Evolutionary conservation across 2,329 filamentous ascomycete species (phyloP).

Genomic region (Tolypocladium ophioglossoides): DNA sequence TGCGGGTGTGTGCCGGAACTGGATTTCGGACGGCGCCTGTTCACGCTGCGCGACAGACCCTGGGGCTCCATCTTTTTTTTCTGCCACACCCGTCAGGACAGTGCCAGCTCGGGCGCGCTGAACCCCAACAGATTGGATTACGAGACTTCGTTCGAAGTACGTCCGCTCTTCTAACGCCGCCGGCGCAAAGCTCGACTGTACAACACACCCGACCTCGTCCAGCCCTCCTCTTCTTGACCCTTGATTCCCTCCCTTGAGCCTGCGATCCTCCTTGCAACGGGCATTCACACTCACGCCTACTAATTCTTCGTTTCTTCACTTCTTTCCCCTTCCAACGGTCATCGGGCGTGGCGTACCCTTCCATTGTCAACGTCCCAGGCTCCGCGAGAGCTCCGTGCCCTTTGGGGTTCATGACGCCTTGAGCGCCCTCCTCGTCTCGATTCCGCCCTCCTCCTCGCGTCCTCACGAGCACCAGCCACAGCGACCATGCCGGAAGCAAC

Average conservation of each 20-base stretch:
- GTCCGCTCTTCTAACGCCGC: too few species aligned
- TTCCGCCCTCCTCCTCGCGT: not conserved
- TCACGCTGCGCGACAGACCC: not conserved
- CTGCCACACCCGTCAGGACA: not conserved
- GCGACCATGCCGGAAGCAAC: slow-evolving; percentile 37
- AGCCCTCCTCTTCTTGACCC: not conserved
- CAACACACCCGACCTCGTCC: too few species aligned
- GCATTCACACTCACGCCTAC: not conserved
- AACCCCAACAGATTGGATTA: slow-evolving; percentile 2
- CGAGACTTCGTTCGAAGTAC: too few species aligned
- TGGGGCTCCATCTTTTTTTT: not conserved
- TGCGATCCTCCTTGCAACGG: not conserved
- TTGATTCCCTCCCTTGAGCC: not conserved
- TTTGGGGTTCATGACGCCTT: not conserved
- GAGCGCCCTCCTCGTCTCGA: not conserved
- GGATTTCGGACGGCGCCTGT: not conserved
- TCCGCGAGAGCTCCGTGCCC: not conserved
- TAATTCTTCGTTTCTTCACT: not conserved
- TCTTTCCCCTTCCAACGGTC: not conserved
- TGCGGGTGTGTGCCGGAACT: not conserved
- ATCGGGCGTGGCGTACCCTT: not conserved
- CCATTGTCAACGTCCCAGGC: not conserved
- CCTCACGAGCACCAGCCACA: not conserved
- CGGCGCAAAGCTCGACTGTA: not conserved
- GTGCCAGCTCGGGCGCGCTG: not conserved